phyloP scores from a whole-genome alignment of 176 grass and related monocot species.

The Rhynchospora breviuscula region DNA sequence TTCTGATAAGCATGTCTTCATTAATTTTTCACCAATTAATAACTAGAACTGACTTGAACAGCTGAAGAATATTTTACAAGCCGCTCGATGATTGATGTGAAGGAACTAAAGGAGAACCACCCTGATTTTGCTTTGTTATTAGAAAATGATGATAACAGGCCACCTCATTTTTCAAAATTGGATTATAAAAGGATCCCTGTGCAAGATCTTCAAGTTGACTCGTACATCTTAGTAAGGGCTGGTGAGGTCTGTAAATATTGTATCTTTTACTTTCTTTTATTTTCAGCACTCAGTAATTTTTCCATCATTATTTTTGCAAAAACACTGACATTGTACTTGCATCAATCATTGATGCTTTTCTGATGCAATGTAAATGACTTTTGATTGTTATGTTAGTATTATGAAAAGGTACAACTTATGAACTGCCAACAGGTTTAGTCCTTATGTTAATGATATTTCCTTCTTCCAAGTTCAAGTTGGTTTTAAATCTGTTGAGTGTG shows the following conservation, averaged over 20 bases:
- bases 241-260: conserved; percentile 65
- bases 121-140: conserved; percentile 86
- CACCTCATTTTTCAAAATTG: conserved; percentile 69
- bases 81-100: conserved; percentile 91
- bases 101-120: conserved; percentile 84
- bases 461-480: background rate
- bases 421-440: background rate
- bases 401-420: background rate
- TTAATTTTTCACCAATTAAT: background rate
- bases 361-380: background rate
- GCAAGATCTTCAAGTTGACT: conserved; percentile 83
- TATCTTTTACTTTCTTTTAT: background rate
- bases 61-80: conserved; percentile 98
- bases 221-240: conserved; percentile 88
- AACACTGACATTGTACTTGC: background rate
- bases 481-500: background rate
- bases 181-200: conserved; percentile 86
- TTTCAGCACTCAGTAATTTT: background rate
- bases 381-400: background rate
- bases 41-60: conserved; percentile 18
- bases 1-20: background rate
- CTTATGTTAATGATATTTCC: background rate
- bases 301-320: background rate
- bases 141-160: conserved; percentile 45
- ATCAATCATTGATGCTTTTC: background rate